Percentiles rank a stretch among this genome's conserved stretches.
phyloP scores from a whole-genome alignment of 176 grass and related monocot species.

The Leersia perrieri region DNA sequence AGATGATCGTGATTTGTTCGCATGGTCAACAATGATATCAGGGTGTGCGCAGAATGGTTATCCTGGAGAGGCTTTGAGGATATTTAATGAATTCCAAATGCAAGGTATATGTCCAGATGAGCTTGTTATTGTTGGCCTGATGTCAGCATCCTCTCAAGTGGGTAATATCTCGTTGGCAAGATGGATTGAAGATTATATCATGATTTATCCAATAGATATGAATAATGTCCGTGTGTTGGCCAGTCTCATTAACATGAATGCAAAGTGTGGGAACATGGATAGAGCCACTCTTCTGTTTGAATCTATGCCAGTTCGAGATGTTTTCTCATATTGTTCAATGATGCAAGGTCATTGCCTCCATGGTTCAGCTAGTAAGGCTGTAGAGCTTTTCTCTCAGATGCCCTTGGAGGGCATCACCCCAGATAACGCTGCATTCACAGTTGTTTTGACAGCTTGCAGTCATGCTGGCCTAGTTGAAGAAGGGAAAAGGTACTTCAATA shows the following conservation, averaged over 20 bases:
- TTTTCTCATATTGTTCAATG: constrained; percentile 81
- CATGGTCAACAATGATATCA: constrained; percentile 84
- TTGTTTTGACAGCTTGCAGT: constrained; percentile 82
- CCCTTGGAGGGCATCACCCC: constrained; percentile 67
- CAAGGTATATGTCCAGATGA: constrained; percentile 61
- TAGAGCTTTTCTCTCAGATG: constrained; percentile 77
- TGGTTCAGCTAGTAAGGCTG: constrained; percentile 72
- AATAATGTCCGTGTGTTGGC: constrained; percentile 63
- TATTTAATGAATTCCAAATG: constrained; percentile 65
- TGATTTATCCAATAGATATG: constrained; percentile 40
- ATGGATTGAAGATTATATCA: constrained; percentile 66
- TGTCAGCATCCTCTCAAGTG: constrained; percentile 83
- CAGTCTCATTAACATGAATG: constrained; percentile 83
- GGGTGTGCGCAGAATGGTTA: constrained; percentile 78
- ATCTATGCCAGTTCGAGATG: constrained; percentile 66
- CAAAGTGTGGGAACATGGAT: constrained; percentile 86
- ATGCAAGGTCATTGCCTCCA: constrained; percentile 94
- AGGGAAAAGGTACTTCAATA: constrained; percentile 70
- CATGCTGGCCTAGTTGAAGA: constrained; percentile 79
- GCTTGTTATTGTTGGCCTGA: constrained; percentile 62
- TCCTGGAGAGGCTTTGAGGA: constrained; percentile 54
- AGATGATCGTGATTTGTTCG: constrained; percentile 50
- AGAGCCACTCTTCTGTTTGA: constrained; percentile 71
- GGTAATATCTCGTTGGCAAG: constrained; percentile 58
- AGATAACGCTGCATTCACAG: constrained; percentile 66